Evolutionary conservation across 306 rosid genomes (phyloP).

Genomic region (Ochetophila trinervis): DNA sequence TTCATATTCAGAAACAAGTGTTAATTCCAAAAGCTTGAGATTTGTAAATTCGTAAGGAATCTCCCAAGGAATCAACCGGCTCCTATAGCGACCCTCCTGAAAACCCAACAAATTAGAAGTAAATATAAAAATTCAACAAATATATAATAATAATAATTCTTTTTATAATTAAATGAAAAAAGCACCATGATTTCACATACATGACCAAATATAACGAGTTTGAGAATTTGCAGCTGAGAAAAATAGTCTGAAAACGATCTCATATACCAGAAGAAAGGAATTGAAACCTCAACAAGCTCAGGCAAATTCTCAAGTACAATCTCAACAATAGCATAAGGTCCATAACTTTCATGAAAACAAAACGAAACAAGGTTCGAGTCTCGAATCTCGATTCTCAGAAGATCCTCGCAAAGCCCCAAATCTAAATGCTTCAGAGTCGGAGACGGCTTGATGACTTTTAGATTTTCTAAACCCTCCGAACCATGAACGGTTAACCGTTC

Average conservation of each 20-base stretch:
- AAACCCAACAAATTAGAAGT: no score
- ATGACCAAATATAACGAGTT: background rate
- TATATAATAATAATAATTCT: no score
- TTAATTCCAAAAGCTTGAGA: background rate
- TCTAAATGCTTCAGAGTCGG: conserved; percentile 8
- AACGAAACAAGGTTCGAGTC: background rate
- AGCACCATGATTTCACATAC: background rate
- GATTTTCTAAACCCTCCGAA: background rate
- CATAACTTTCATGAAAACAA: background rate
- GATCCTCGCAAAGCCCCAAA: background rate
- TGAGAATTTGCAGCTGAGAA: background rate
- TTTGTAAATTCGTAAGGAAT: background rate
- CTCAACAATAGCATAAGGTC: background rate
- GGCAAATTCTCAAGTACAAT: background rate
- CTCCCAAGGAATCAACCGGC: no score
- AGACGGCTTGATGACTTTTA: background rate
- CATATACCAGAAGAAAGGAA: background rate
- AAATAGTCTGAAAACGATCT: background rate
- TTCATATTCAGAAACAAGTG: background rate
- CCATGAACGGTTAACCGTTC: conserved; percentile 1
- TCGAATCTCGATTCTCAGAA: background rate
- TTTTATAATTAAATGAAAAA: no score
- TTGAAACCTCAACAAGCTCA: background rate
- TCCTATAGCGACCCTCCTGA: no score
- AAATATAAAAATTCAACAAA: no score